Evolutionary conservation across 768 basidiomycete genomes (phyloP).

Genomic region (Boletus rubescentipes): DNA sequence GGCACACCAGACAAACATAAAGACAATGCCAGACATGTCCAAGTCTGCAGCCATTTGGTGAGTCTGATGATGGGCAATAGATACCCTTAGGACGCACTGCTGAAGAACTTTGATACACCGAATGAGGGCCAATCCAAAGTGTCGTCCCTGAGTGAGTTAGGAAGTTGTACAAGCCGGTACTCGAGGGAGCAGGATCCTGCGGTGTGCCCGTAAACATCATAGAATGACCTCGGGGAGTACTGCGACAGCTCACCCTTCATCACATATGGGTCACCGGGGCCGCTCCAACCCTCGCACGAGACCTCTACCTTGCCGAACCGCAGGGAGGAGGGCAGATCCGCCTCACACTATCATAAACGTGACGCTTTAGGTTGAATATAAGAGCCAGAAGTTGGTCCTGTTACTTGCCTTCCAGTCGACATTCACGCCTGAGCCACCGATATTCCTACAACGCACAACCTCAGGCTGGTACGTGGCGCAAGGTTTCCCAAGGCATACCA

Average conservation of each 20-base stretch:
- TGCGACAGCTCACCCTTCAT: slow-evolving; percentile 61
- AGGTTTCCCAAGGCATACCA: slow-evolving; percentile 75
- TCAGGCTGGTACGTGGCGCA: slow-evolving; percentile 80
- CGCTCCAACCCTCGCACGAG: slow-evolving; percentile 88
- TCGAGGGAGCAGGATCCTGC: slow-evolving; percentile 85
- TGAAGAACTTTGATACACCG: slow-evolving; percentile 19
- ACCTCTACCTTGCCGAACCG: slow-evolving; percentile 85
- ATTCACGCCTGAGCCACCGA: slow-evolving; percentile 73
- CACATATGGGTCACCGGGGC: slow-evolving; percentile 79
- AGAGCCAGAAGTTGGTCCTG: neutral
- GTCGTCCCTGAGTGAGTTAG: slow-evolving; percentile 33
- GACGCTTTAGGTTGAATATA: slow-evolving; percentile 8
- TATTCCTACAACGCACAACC: slow-evolving; percentile 79
- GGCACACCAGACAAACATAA: slow-evolving; percentile 56
- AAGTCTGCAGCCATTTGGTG: slow-evolving; percentile 36
- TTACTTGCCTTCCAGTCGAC: slow-evolving; percentile 86
- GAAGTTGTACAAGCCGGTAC: slow-evolving; percentile 76
- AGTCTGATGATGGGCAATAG: neutral
- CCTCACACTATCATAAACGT: slow-evolving; percentile 64
- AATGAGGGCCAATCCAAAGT: slow-evolving; percentile 6
- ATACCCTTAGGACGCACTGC: slow-evolving; percentile 13
- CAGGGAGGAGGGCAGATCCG: slow-evolving; percentile 80
- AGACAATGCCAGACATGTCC: slow-evolving; percentile 47
- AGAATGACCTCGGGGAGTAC: neutral
- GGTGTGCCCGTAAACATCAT: neutral